These are phyloP conservation scores for Petunia secreta DNA, from an alignment of 257 asterid species.

Conservation along the genomic window DNA sequence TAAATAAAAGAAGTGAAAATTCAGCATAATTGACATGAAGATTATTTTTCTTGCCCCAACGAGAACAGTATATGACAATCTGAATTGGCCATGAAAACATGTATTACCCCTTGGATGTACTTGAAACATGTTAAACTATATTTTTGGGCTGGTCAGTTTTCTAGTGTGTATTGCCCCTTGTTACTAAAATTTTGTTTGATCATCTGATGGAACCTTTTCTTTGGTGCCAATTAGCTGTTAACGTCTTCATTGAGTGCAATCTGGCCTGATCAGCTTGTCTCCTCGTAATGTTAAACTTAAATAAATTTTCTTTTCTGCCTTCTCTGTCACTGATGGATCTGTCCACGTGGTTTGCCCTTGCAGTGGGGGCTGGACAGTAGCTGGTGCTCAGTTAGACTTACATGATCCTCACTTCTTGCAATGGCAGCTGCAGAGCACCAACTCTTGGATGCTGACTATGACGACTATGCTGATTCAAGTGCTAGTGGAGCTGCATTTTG, in stretches of 20 bases:
- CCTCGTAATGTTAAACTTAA: neutral
- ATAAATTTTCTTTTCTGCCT: neutral
- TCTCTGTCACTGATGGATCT: constrained; percentile 1
- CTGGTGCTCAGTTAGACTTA: constrained; percentile 47
- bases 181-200: neutral
- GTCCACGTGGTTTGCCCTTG: constrained; percentile 3
- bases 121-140: neutral
- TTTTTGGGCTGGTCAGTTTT: constrained; percentile 12
- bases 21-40: constrained; percentile 9
- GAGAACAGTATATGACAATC: neutral
- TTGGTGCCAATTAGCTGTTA: constrained; percentile 17
- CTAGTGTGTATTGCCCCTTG: neutral
- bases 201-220: neutral
- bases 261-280: neutral
- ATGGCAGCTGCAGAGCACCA: constrained; percentile 55
- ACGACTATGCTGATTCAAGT: constrained; percentile 48
- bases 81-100: neutral
- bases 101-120: neutral
- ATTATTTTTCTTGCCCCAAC: constrained; percentile 12
- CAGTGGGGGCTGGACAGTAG: constrained; percentile 50
- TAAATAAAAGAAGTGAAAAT: neutral
- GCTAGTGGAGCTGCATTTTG: constrained; percentile 60
- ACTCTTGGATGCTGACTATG: constrained; percentile 51
- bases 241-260: neutral
- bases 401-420: constrained; percentile 50